Evolutionary conservation across 129 eudicot genomes (phyloP).

Genomic region (Lonicera japonica): DNA sequence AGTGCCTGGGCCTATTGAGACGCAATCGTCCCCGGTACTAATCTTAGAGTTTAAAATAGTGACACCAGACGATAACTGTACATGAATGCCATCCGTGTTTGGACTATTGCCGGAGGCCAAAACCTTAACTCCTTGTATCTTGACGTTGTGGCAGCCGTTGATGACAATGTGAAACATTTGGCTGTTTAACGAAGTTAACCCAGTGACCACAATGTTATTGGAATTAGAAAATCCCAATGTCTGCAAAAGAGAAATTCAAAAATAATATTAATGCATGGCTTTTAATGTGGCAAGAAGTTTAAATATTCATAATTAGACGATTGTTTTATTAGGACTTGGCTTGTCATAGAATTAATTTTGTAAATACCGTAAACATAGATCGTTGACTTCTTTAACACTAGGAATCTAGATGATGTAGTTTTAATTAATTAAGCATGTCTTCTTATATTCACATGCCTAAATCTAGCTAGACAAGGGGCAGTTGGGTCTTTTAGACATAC

Average conservation of each 20-base stretch:
- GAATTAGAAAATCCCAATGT: constrained; percentile 49
- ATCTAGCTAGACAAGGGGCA: too few relatives aligned
- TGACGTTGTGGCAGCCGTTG: constrained; percentile 49
- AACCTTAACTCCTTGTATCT: constrained; percentile 32
- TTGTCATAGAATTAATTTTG: too few relatives aligned
- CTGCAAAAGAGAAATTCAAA: constrained; percentile 27
- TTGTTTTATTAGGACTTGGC: too few relatives aligned
- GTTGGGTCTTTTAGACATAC: constrained; percentile 16
- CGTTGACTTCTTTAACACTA: too few relatives aligned
- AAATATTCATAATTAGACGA: too few relatives aligned
- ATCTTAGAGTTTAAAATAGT: constrained; percentile 44
- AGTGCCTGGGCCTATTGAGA: constrained; percentile 66
- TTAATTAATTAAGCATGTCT: too few relatives aligned
- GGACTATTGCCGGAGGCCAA: constrained; percentile 63
- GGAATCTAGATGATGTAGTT: too few relatives aligned
- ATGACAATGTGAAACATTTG: constrained; percentile 62
- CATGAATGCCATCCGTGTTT: constrained; percentile 75
- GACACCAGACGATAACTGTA: constrained; percentile 47
- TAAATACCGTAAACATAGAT: too few relatives aligned
- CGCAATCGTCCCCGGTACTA: constrained; percentile 73
- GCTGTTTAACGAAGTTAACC: constrained; percentile 57
- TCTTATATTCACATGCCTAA: too few relatives aligned
- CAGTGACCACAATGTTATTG: constrained; percentile 33
- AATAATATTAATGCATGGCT: neutral
- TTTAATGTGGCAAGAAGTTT: too few relatives aligned